Conservation (phyloP, 352 stramenopile genomes). For the Globisporangium perplexum region DNA sequence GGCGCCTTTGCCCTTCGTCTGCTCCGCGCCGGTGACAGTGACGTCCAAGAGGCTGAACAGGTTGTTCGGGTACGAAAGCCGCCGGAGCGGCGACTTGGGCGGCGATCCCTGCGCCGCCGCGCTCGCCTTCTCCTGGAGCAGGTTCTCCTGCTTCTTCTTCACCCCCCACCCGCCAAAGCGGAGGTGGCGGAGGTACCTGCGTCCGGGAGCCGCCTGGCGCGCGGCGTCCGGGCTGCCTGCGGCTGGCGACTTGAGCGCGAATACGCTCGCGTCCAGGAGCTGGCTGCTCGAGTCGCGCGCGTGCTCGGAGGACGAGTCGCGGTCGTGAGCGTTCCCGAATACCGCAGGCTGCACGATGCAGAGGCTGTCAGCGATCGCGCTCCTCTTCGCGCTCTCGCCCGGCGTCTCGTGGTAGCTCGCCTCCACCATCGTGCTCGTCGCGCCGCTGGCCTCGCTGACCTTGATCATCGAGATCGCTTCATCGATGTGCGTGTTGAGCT, state of each 20-base stretch:
- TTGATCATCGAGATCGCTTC: constrained; percentile 8
- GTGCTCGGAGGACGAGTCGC: constrained; percentile 1
- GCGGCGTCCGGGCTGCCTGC: not conserved
- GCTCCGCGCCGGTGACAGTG: not conserved
- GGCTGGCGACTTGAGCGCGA: constrained; percentile 1
- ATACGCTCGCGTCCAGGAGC: not conserved
- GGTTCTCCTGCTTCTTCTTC: not conserved
- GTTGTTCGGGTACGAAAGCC: constrained; percentile 5
- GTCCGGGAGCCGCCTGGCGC: constrained; percentile 3
- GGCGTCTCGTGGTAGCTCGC: not conserved
- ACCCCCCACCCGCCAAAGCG: constrained; percentile 4
- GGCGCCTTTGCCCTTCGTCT: not conserved
- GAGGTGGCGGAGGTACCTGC: not conserved
- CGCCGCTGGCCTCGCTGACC: not conserved
- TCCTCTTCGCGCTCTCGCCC: not conserved
- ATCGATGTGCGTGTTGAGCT: constrained; percentile 8
- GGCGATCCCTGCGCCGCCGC: constrained; percentile 5
- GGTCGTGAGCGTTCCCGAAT: not conserved
- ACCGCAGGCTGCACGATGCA: constrained; percentile 13
- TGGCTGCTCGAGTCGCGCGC: not conserved
- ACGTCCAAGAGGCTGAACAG: constrained; percentile 6
- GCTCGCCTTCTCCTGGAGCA: constrained; percentile 1
- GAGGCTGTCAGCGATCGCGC: constrained; percentile 10
- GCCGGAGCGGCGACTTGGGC: constrained; percentile 9
- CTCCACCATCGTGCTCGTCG: not conserved